Evolutionary conservation across 2,329 filamentous ascomycete species (phyloP).

Genomic region (Diplodia intermedia): DNA sequence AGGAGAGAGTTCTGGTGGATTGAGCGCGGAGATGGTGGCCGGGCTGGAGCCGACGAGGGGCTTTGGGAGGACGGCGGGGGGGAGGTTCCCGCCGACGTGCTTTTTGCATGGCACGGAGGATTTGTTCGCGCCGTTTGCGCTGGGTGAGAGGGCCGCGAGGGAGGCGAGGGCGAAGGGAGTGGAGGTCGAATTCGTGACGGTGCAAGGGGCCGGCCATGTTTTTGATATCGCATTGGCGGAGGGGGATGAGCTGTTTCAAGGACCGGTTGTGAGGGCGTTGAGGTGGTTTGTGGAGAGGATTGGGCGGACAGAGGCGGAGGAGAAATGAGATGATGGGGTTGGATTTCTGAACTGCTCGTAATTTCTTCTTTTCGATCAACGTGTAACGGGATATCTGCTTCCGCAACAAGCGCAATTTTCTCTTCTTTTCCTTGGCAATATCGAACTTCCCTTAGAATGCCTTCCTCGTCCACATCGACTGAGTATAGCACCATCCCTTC

Average conservation of each 20-base stretch:
- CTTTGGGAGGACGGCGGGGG: neutral
- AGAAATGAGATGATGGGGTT: neutral
- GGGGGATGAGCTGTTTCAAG: slow-evolving; percentile 10
- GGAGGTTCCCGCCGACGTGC: slow-evolving; percentile 47
- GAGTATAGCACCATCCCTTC: slow-evolving; percentile 63
- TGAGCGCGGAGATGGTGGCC: neutral
- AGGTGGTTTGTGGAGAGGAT: slow-evolving; percentile 1
- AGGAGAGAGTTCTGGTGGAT: too few relatives aligned
- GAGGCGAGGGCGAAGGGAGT: slow-evolving; percentile 43
- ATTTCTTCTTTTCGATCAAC: too few relatives aligned
- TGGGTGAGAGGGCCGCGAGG: slow-evolving; percentile 45
- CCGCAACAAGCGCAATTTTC: neutral
- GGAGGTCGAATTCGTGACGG: slow-evolving; percentile 47
- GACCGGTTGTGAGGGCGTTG: slow-evolving; percentile 4
- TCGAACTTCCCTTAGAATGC: neutral
- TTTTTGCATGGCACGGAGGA: slow-evolving; percentile 53
- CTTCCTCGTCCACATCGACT: slow-evolving; percentile 26
- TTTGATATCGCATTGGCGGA: slow-evolving; percentile 41
- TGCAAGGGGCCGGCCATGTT: slow-evolving; percentile 52
- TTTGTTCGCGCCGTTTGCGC: slow-evolving; percentile 48
- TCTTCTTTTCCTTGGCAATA: neutral
- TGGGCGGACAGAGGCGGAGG: neutral
- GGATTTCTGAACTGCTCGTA: too few relatives aligned
- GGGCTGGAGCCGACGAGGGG: slow-evolving; percentile 12
- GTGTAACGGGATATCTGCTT: too few relatives aligned